Evolutionary conservation across 2,329 filamentous ascomycete genomes (phyloP).

Genomic region (Leptographium galeiforme): DNA sequence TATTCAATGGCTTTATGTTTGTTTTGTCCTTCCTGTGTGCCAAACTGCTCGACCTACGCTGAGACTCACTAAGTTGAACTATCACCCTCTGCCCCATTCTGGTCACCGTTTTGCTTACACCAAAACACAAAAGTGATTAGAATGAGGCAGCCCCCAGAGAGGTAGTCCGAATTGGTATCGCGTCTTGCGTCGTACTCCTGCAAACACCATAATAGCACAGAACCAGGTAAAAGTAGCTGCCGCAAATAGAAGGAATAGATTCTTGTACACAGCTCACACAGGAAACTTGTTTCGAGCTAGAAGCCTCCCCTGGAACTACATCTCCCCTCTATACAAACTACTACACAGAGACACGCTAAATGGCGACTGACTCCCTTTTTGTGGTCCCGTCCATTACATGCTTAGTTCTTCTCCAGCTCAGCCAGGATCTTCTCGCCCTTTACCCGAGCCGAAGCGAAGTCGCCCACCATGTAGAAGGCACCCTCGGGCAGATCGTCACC

Average conservation of each 20-base stretch:
- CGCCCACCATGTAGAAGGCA: slow-evolving; percentile 96
- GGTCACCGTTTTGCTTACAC: too few relatives aligned
- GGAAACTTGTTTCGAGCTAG: slow-evolving; percentile 42
- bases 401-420: slow-evolving; percentile 59
- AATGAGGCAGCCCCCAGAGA: too few relatives aligned
- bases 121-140: too few relatives aligned
- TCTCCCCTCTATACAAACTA: slow-evolving; percentile 41
- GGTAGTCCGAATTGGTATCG: too few relatives aligned
- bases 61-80: too few relatives aligned
- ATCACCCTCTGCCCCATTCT: too few relatives aligned
- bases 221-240: background rate
- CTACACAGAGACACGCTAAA: slow-evolving; percentile 9
- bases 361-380: slow-evolving; percentile 1
- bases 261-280: slow-evolving; percentile 45
- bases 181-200: too few relatives aligned
- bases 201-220: too few relatives aligned
- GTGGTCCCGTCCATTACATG: slow-evolving; percentile 2
- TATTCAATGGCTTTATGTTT: too few relatives aligned
- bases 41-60: too few relatives aligned
- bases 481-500: slow-evolving; percentile 90
- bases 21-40: too few relatives aligned
- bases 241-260: slow-evolving; percentile 20
- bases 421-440: slow-evolving; percentile 99
- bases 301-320: slow-evolving; percentile 28
- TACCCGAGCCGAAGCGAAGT: slow-evolving; percentile 78